Evolutionary conservation across 148 eudicot genomes (phyloP), one percentile per base, ranked within the genome.

Genomic region (Rhododendron mucronatum): DNA sequence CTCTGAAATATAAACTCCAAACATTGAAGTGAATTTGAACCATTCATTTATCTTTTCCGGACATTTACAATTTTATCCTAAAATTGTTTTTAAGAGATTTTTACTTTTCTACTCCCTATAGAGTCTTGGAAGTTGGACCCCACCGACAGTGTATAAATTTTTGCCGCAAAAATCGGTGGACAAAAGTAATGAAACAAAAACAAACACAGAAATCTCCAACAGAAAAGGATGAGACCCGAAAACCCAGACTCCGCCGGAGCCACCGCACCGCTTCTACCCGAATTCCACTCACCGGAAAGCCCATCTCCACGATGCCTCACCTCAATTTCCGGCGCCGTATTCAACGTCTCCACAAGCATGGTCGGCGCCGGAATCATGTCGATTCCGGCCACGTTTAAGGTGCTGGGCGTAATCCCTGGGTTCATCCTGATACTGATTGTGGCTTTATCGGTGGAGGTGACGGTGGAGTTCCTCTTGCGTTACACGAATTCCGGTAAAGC

Each of bases 361-460:
- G 90, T 96, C 67, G 98, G 98, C 45, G 98, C 98, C 15, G 98
- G 98, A 21, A 95, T 96, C 61, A 96, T 95, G 98, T 95, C 98
- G 28, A 93, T 96, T 57, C 98, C 98, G 57, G 96, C 98, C 21
- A 96, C 98, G 28, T 91, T 96, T 37, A 96, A 93, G 89, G 95
- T 95, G 0, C 55, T 96, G 59, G 98, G 98, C 12, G 85, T 96
- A 0, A 50, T 93, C 11, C 98, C 98, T 5, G 95, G 96, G 47
- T 89, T 96, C 11, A 15, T 89, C 5, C 75, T 93, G 6, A 91
- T 96, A 39, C 3, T 93, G 4, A n/a, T 92, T n/a, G 91, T 96
- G 85, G 95, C 94, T 2, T 75, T 92, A 6, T 87, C 95, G 88
- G 94, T 93, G 77, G 95, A 95, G 39, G 57, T 94, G n/a, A 91